Conservation (phyloP, 148 eudicot genomes). For the Chenopodium album region DNA sequence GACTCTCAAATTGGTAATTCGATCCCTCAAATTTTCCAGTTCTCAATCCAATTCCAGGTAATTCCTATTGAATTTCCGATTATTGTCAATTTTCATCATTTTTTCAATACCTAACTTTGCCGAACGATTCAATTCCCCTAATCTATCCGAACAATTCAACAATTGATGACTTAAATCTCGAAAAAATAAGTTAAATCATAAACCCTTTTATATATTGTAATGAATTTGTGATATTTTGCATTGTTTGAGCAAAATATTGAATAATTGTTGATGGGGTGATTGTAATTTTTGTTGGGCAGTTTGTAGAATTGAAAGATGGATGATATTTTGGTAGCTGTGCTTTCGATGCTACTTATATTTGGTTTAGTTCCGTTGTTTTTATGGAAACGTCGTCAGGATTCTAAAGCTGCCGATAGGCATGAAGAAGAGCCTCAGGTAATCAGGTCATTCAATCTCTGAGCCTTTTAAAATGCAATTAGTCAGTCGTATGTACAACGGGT, state of each 20-base stretch:
- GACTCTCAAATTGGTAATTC: background rate
- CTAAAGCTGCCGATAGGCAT: constrained; percentile 40
- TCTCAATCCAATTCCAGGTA: background rate
- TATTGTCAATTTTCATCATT: background rate
- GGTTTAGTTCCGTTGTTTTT: constrained; percentile 76
- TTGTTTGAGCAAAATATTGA: background rate
- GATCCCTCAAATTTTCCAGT: background rate
- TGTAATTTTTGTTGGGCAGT: constrained; percentile 29
- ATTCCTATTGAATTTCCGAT: background rate
- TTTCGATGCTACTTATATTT: constrained; percentile 61
- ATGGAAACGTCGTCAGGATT: constrained; percentile 72
- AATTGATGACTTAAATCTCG: background rate
- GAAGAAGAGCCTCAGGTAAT: constrained; percentile 76
- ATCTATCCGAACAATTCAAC: background rate
- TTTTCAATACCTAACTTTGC: background rate
- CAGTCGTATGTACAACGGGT: background rate
- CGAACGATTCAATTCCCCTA: background rate
- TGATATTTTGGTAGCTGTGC: constrained; percentile 61
- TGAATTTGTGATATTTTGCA: background rate
- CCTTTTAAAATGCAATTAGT: too few species aligned
- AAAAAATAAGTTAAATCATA: background rate
- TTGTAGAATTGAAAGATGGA: constrained; percentile 54
- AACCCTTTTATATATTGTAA: background rate
- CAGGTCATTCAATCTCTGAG: constrained; percentile 42
- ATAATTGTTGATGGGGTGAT: background rate